Conservation (phyloP, 805 yeast species). For the Zygotorulaspora danielsina region DNA sequence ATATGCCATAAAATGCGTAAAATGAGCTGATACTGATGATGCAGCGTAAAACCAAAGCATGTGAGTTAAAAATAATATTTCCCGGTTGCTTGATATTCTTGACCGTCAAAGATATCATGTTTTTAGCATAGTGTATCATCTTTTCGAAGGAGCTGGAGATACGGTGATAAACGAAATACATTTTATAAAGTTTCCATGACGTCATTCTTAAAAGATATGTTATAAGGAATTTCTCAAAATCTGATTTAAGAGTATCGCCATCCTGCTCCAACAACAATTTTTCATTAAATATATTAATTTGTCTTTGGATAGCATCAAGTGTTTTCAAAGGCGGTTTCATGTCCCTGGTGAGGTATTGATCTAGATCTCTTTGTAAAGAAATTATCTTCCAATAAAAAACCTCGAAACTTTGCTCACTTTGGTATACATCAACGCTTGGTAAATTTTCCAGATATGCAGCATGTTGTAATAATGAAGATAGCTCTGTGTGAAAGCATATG, state of each 20-base stretch:
- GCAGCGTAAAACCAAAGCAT: slow-evolving; percentile 24
- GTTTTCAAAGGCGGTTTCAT: slow-evolving; percentile 31
- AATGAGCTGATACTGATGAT: slow-evolving; percentile 25
- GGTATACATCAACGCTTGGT: slow-evolving; percentile 25
- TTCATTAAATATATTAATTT: slow-evolving; percentile 18
- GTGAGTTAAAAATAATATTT: slow-evolving; percentile 19
- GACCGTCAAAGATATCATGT: slow-evolving; percentile 21
- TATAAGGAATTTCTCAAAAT: slow-evolving; percentile 26
- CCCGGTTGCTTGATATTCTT: slow-evolving; percentile 17
- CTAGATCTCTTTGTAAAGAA: slow-evolving; percentile 34
- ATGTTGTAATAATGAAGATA: slow-evolving; percentile 28
- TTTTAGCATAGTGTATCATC: slow-evolving; percentile 18
- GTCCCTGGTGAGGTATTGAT: slow-evolving; percentile 16
- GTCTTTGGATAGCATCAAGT: slow-evolving; percentile 28
- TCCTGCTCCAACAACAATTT: slow-evolving; percentile 14
- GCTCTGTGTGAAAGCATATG: slow-evolving; percentile 23
- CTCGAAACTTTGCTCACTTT: slow-evolving; percentile 30
- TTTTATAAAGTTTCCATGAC: slow-evolving; percentile 30
- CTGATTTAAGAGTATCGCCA: slow-evolving; percentile 17
- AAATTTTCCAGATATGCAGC: slow-evolving; percentile 28
- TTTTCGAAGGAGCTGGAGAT: slow-evolving; percentile 19
- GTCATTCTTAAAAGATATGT: slow-evolving; percentile 20
- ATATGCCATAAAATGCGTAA: slow-evolving; percentile 26
- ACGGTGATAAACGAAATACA: slow-evolving; percentile 24
- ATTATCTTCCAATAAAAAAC: slow-evolving; percentile 30